Conservation (phyloP, 1,139 yeast species). For the Taphrina pruni region DNA sequence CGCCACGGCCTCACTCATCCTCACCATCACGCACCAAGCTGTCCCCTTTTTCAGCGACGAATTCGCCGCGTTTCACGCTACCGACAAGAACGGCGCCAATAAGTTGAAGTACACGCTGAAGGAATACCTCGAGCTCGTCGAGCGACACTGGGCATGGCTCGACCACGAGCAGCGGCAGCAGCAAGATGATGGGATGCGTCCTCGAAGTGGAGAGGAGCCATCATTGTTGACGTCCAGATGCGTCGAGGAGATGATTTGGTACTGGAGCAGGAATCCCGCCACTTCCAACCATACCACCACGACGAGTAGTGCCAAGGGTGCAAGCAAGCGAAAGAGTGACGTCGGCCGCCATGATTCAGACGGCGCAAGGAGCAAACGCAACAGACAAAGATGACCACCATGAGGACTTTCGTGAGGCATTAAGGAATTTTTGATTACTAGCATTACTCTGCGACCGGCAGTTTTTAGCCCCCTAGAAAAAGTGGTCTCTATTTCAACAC, state of each 20-base stretch:
- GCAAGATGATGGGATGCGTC: background rate
- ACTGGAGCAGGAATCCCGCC: background rate
- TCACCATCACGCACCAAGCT: constrained; percentile 1
- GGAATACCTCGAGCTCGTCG: constrained; percentile 11
- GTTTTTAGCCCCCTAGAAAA: background rate
- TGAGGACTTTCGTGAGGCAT: background rate
- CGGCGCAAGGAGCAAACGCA: background rate
- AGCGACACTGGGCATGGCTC: constrained; percentile 1
- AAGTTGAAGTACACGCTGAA: constrained; percentile 25
- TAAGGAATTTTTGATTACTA: constrained; percentile 11
- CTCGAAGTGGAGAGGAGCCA: too few relatives aligned
- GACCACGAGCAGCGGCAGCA: background rate
- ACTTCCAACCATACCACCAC: background rate
- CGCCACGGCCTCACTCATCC: constrained; percentile 35
- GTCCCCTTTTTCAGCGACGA: constrained; percentile 36
- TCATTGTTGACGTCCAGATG: background rate
- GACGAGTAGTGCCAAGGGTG: background rate
- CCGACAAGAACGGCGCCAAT: background rate
- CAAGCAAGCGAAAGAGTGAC: background rate
- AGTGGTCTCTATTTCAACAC: background rate
- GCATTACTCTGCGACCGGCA: constrained; percentile 15
- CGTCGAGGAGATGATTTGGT: constrained; percentile 29
- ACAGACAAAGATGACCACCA: too few relatives aligned
- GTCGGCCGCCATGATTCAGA: background rate
- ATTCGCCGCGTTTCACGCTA: constrained; percentile 12